Evolutionary conservation across 805 yeast species (phyloP), one percentile per base, ranked within the genome.

Genomic region (Candida broadrunensis): DNA sequence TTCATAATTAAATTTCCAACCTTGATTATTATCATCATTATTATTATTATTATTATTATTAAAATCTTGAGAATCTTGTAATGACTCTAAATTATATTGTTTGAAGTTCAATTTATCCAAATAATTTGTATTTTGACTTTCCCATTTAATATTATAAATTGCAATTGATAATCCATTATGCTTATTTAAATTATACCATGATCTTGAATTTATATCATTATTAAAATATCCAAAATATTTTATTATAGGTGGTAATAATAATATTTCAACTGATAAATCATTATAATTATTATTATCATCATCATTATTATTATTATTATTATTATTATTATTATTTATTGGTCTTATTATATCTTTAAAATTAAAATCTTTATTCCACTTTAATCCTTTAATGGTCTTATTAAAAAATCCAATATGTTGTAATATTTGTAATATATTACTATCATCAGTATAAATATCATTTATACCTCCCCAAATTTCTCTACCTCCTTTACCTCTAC

Each of bases 391-490:
- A 2, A 63, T 38, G 4, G 37, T 57, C 11, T 71, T 57, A 39
- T 73, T 60, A 42, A 82, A 70, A 35, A 83, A 63, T 0, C 97
- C 97, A 45, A 81, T 67, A 52, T 93, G 98, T 46, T 79, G 75
- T 38, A 91, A 64, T 0, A 82, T 84, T 4, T 86, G 72, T 27
- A 91, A 72, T 2, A 90, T 66, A 59, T 91, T 96, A 1, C 96
- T 85, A 60, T 91, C 99, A 61, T 93, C 98, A 0, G 97, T 87
- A 61, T 91, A 93, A 1, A 93, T 70, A 33, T 90, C 96, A 2
- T 90, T 77, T 11, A 56, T 56, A 2, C 75, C 75, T 2, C 99
- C 99, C 98, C 98, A 91, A 2, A 89, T 47, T 35, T 76, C 73
- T 37, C 80, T 65, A 7, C 14, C 14, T 25, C 29, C 14, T 21